Conservation (phyloP, 2,329 filamentous ascomycete genomes). For the Aspergillus ibericus region DNA sequence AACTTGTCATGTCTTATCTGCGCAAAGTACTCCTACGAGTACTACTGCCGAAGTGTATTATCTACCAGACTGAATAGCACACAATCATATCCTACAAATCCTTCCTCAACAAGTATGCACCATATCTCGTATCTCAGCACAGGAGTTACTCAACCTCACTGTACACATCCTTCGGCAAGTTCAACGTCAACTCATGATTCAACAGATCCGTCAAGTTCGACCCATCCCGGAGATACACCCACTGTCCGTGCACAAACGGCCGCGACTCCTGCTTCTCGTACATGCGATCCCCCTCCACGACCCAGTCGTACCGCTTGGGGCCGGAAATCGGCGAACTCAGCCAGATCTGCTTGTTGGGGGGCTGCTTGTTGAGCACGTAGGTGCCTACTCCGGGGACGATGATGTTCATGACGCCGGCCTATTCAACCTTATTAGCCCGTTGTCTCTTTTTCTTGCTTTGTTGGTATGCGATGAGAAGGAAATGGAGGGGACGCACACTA, state of each 20-base stretch:
- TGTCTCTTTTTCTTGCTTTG: neutral
- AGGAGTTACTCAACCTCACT: constrained; percentile 19
- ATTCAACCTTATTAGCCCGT: neutral
- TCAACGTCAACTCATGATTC: constrained; percentile 71
- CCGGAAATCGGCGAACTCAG: constrained; percentile 87
- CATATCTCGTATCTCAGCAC: neutral
- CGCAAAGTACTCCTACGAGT: constrained; percentile 10
- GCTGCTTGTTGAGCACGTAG: constrained; percentile 98
- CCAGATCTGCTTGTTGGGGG: constrained; percentile 97
- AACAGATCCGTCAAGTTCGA: constrained; percentile 71
- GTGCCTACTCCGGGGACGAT: constrained; percentile 68
- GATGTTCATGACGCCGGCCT: constrained; percentile 86
- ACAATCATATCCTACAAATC: constrained; percentile 7
- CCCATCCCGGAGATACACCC: constrained; percentile 88
- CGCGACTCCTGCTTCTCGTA: constrained; percentile 73
- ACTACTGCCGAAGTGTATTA: constrained; percentile 14
- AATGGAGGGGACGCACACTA: constrained; percentile 59
- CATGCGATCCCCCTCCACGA: constrained; percentile 68
- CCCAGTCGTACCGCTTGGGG: constrained; percentile 93
- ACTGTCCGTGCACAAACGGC: constrained; percentile 59
- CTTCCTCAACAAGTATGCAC: neutral
- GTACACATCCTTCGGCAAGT: constrained; percentile 50
- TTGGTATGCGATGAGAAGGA: neutral
- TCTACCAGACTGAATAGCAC: neutral
- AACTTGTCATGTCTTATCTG: constrained; percentile 8